Base-by-base conservation (phyloP, 2,329 filamentous ascomycete genomes). In the Aspergillus sclerotialis region DNA sequence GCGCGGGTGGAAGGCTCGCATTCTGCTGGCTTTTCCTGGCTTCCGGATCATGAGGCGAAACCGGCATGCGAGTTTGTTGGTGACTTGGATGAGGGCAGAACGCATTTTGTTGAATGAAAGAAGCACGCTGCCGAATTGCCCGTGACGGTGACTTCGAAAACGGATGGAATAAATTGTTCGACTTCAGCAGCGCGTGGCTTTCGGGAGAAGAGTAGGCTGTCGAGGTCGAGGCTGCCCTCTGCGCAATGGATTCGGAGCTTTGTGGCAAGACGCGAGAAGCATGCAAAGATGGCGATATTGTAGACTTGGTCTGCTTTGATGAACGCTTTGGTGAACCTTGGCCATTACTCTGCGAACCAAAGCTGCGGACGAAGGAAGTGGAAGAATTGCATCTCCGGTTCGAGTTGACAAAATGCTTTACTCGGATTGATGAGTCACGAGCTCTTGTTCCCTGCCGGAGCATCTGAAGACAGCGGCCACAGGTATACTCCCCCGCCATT, bases 11-110 rank as follows among this genome's bases (percentile, higher is more conserved):
- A 41, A 78, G 63, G 25, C 63, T 73, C 13, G 49, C 32, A 13
- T 38, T 36, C 25, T 47, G 32, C 12, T 64, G 55, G 12, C 66
- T 61, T 53, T 81, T 78, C 42, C 70, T 67, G 21, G 71, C 71
- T 56, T 84, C 80, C 8, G 75, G 69, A 46, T 83, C 79, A 39
- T 78, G 67, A 2, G 78, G 73, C 21, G 79, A 79, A 34, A 72
- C 73, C 1, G 84, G 75, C 4, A 80, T 58, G 44, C 84, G 77
- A 2, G 84, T 89, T 36, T 81, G 76, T 49, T 81, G 79, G 60
- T 98, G 92, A 36, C 84, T 79, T 5, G 87, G 86, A 54, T 98
- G 92, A 16, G 92, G 86, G 55, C 92, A 98, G 61, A 87, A 84
- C 10, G 90, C 90, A 68, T 95, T 87, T 54, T 93, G 84, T 57